Conservation (phyloP, 768 basidiomycete genomes). For the Leccinum imitatum region DNA sequence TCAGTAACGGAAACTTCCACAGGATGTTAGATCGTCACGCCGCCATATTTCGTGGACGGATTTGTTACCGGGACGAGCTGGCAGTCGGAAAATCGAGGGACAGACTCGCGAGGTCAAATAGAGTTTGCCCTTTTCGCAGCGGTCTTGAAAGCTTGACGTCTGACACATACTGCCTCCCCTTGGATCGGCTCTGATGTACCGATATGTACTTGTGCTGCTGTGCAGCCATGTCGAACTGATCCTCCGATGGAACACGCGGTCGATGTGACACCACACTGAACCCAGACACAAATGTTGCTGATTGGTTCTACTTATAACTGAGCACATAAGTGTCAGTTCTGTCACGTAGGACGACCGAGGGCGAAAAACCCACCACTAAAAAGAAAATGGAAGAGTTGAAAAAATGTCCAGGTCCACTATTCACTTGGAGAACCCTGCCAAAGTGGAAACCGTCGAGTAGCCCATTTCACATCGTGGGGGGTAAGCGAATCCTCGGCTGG, state of each 20-base stretch:
- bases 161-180: neutral
- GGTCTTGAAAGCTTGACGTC: neutral
- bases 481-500: neutral
- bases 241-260: neutral
- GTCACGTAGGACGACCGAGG: neutral
- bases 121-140: neutral
- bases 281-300: neutral
- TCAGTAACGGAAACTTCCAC: no score
- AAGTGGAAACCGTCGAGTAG: neutral
- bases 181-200: neutral
- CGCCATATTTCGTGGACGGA: no score
- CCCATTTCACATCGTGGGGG: neutral
- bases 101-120: no score
- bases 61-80: no score
- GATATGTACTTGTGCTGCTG: no score
- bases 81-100: no score
- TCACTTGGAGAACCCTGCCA: neutral
- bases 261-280: neutral
- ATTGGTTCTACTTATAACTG: neutral
- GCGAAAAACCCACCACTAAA: neutral
- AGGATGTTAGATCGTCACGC: neutral
- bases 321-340: neutral
- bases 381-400: neutral
- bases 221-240: neutral
- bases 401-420: neutral